Percentiles rank a stretch among this genome's conserved stretches.
Conservation (phyloP, 164 flowering plant genomes). For the Kingdonia uniflora region DNA sequence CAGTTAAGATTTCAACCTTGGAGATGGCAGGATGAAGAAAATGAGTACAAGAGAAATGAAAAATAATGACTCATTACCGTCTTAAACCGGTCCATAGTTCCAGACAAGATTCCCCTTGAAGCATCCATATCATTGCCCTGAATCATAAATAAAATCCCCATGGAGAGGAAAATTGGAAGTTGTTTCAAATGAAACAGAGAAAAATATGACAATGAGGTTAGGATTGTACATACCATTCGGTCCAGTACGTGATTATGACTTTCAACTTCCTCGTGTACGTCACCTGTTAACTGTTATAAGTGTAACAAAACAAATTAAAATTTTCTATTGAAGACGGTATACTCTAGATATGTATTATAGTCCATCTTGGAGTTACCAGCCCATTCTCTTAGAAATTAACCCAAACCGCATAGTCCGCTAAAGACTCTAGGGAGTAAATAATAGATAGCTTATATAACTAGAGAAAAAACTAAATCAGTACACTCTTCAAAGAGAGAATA, state of each 20-base stretch:
- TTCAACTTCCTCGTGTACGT: slow-evolving; percentile 73
- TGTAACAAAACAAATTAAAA: no score
- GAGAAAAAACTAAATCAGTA: no score
- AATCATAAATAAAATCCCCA: neutral
- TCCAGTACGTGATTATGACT: slow-evolving; percentile 63
- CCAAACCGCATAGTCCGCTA: no score
- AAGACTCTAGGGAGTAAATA: no score
- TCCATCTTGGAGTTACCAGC: no score
- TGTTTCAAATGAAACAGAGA: neutral
- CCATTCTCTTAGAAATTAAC: no score
- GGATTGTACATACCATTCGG: slow-evolving; percentile 42
- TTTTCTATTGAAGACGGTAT: no score
- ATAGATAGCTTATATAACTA: no score
- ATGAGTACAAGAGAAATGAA: neutral
- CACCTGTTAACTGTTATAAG: slow-evolving; percentile 58
- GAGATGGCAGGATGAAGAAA: neutral
- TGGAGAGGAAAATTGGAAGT: neutral
- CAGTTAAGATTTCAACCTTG: no score
- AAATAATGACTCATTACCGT: slow-evolving; percentile 27
- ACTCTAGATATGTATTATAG: no score
- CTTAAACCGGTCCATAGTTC: slow-evolving; percentile 82
- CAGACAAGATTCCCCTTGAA: slow-evolving; percentile 77
- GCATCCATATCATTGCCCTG: slow-evolving; percentile 86
- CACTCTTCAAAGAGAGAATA: no score
- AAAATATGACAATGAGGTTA: neutral